Evolutionary conservation across 2,329 filamentous ascomycete species (phyloP), one percentile per base, ranked within the genome.

Genomic region (Hymenotorrendiella dingleyae): DNA sequence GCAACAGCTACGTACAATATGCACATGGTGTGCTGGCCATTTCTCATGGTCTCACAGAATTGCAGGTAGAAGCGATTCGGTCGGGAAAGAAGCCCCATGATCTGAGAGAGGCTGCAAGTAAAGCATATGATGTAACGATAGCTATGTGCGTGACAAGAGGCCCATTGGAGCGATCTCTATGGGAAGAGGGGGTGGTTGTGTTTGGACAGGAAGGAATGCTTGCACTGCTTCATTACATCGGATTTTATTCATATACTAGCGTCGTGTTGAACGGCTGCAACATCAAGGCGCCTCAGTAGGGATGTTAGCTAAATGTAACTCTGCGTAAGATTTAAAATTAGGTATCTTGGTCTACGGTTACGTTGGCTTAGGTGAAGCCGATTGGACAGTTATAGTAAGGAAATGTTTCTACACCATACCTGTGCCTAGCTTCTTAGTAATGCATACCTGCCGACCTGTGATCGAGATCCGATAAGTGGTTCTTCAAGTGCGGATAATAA

Each of bases 1-100:
- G 32, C 32, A 34, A 34, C 32, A 5, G 22, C n/a, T 34, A 34
- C 32, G 22, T 34, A 20, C 32, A 34, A 20, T 34, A 34, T 34
- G 20, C 32, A n/a, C 32, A 34, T 21, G 19, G 32, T 20, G 14
- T 34, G 19, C 32, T 34, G 19, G 32, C 32, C 19, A 20, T 21
- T 17, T 17, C 32, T 9, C 10, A 34, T 3, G 32, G 32, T 12
- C 32, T 34, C 22, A 21, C 32, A 10, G 22, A 21, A 17, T 17
- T 21, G 32, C 32, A 34, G 22, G 22, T 34, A 17, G 17, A 17
- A 12, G 19, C 22, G 20, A 34, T 34, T 20, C 20, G 22, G 19
- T 17, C 32, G 10, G 32, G 32, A 12, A 10, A n/a, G 22, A 34
- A 34, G 32, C 32, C 32, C 11, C 19, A 34, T 34, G 22, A 17